phyloP scores from a whole-genome alignment of 768 basidiomycete genomes.

The Heimioporus sp. region DNA sequence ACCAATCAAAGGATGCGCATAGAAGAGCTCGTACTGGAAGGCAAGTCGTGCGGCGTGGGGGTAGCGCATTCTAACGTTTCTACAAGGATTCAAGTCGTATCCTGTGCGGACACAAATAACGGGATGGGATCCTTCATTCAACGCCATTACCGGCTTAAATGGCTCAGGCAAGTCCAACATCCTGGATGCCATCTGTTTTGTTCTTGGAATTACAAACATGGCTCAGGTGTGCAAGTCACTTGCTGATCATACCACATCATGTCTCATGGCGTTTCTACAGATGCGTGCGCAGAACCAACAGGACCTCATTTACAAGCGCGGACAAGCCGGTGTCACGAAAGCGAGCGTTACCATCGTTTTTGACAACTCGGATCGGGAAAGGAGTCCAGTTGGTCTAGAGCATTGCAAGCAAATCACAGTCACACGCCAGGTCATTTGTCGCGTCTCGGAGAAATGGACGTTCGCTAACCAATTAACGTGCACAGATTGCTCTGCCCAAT shows the following conservation, averaged over 20 bases:
- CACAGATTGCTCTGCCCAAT: conserved; percentile 88
- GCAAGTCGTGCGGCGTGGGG: conserved; percentile 31
- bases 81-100: conserved; percentile 92
- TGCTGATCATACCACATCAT: background rate
- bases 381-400: conserved; percentile 81
- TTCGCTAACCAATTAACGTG: background rate
- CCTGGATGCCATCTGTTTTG: conserved; percentile 98
- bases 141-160: conserved; percentile 95
- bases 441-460: background rate
- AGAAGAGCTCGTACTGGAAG: conserved; percentile 93
- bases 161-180: conserved; percentile 99
- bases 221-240: conserved; percentile 54
- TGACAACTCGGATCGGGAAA: conserved; percentile 89
- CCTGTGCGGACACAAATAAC: conserved; percentile 94
- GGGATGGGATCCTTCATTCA: conserved; percentile 98
- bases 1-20: conserved; percentile 68
- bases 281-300: conserved; percentile 95
- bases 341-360: conserved; percentile 99
- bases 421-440: conserved; percentile 78
- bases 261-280: conserved; percentile 34
- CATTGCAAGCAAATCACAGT: conserved; percentile 89
- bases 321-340: conserved; percentile 95
- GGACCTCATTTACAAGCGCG: conserved; percentile 98
- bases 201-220: conserved; percentile 97
- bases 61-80: background rate